Evolutionary conservation across 768 basidiomycete genomes (phyloP), one percentile per base, ranked within the genome.

Genomic region (Podaxis carcinomalis): DNA sequence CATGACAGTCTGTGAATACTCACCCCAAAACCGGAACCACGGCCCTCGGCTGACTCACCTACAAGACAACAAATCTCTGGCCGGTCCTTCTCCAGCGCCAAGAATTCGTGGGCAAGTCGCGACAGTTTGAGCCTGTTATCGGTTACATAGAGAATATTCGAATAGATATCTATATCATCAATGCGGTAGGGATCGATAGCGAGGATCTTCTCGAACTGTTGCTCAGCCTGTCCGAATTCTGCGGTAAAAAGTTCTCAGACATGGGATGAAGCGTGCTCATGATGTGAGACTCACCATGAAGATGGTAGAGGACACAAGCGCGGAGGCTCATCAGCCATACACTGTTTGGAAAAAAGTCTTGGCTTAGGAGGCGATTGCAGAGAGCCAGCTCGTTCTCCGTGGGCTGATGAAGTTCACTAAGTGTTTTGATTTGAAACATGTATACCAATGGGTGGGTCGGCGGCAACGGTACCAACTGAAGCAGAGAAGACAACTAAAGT

Each of bases 21-120:
- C 11, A 27, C n/a, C 19, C 4, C 50, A n/a, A 25, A 40, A 46
- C 27, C 25, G 49, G 44, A 40, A 28, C 23, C 28, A 40, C 25
- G n/a, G 19, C 21, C 39, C 51, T 14, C 47, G 25, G 54, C 37
- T 51, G 39, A 73, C 90, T 63, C 67, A 95, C 96, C 97, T 59
- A 98, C 90, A 57, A 98, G 80, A 71, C 93, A 96, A 71, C 96
- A 98, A 2, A 96, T 89, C 77, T 99, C 97, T 27, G 97, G 96
- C 28, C 96, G 82, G 74, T 96, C 92, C 73, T 93, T 89, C 67
- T 98, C 95, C 35, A 96, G 76, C 27, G 86, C 82, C 50, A 94
- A 81, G 72, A 95, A 96, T 65, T 95, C 89, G 64, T 95, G 94
- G 6, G 96, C 97, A 39, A 98, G 80, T 70, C 87, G 87, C 19